These are phyloP conservation scores for Rossbeevera mucosa DNA, from an alignment of 768 basidiomycete genomes.

Conservation along the genomic window DNA sequence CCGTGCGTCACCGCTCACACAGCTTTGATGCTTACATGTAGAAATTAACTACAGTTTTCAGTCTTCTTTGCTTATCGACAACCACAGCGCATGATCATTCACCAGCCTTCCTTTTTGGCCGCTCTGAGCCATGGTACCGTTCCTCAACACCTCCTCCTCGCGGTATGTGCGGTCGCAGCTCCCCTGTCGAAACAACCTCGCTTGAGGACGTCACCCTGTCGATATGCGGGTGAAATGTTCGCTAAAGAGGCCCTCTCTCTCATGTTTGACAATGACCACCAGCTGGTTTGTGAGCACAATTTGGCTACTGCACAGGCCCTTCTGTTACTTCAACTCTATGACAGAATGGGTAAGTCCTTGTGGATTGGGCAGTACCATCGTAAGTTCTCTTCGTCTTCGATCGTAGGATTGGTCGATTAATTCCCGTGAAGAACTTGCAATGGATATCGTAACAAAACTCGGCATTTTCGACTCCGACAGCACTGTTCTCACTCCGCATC, in stretches of 20 bases:
- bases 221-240: conserved; percentile 50
- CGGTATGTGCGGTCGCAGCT: conserved; percentile 75
- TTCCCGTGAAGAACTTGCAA: conserved; percentile 47
- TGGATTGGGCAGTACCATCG: conserved; percentile 30
- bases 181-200: conserved; percentile 66
- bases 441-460: conserved; percentile 63
- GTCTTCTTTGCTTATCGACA: conserved; percentile 83
- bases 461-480: conserved; percentile 62
- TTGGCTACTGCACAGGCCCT: conserved; percentile 74
- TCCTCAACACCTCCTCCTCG: conserved; percentile 65
- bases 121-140: conserved; percentile 62
- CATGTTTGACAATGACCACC: conserved; percentile 68
- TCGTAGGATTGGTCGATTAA: conserved; percentile 7
- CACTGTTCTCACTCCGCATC: conserved; percentile 53
- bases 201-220: conserved; percentile 50
- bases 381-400: conserved; percentile 16
- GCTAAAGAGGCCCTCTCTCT: conserved; percentile 57
- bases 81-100: conserved; percentile 70
- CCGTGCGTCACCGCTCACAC: conserved; percentile 40
- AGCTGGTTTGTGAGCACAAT: conserved; percentile 55
- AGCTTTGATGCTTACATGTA: not conserved
- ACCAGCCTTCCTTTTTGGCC: conserved; percentile 72
- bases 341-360: conserved; percentile 40
- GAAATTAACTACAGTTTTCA: conserved; percentile 25
- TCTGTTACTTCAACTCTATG: conserved; percentile 66